phyloP scores from a whole-genome alignment of 2,329 filamentous ascomycete genomes.

The Aspergillus pseudotamarii region DNA sequence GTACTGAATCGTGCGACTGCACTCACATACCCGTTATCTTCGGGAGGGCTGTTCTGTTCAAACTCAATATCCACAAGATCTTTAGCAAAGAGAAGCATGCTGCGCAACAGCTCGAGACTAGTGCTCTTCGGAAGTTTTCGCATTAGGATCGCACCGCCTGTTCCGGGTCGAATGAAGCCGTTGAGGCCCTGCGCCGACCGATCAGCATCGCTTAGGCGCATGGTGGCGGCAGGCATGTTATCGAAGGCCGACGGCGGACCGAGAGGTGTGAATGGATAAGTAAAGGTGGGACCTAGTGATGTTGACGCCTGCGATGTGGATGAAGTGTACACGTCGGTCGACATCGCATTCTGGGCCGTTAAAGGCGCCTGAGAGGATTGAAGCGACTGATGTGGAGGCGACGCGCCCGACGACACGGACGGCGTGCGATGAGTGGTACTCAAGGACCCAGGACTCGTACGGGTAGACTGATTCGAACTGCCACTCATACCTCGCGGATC shows the following conservation, averaged over 20 bases:
- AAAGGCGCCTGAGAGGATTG: constrained; percentile 38
- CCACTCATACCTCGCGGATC: constrained; percentile 43
- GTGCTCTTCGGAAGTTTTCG: constrained; percentile 63
- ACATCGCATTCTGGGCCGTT: constrained; percentile 47
- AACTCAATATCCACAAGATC: constrained; percentile 64
- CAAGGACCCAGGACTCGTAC: constrained; percentile 45
- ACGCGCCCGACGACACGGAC: constrained; percentile 44
- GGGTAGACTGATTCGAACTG: constrained; percentile 45
- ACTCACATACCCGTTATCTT: constrained; percentile 59
- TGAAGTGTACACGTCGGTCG: constrained; percentile 46
- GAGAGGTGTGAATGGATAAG: constrained; percentile 43
- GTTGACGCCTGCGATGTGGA: constrained; percentile 39
- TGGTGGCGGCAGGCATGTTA: constrained; percentile 31
- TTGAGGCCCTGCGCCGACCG: constrained; percentile 39
- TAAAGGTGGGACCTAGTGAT: constrained; percentile 38
- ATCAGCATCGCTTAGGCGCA: constrained; percentile 40
- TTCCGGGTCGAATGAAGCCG: constrained; percentile 34
- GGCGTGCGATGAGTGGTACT: constrained; percentile 43
- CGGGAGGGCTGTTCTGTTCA: constrained; percentile 55
- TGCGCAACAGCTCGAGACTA: constrained; percentile 60
- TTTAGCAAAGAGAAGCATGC: constrained; percentile 67
- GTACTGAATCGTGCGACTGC: constrained; percentile 63
- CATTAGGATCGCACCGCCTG: constrained; percentile 54
- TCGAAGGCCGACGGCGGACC: constrained; percentile 42
- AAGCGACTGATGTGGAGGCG: constrained; percentile 39